A percentile compares a stretch with the other conserved stretches of the same genome.
Conservation (phyloP, 1,139 yeast species). For the Meyerozyma athensensis region DNA sequence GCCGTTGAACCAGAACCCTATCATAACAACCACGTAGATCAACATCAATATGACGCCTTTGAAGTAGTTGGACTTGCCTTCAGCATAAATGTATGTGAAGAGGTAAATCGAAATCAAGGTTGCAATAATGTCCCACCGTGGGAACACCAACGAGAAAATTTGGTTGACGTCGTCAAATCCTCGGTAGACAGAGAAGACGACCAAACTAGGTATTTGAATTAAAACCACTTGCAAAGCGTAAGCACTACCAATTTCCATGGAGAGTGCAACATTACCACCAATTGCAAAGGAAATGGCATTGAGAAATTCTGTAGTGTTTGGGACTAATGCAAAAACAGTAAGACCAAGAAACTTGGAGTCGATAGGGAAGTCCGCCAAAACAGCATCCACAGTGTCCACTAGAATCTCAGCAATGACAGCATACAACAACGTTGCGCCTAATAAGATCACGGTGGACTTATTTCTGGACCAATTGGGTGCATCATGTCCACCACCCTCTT, state of each 20-base stretch:
- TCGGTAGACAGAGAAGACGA: conserved; percentile 62
- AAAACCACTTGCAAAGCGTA: conserved; percentile 96
- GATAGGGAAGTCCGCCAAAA: conserved; percentile 68
- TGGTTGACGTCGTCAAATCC: conserved; percentile 33
- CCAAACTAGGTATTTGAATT: conserved; percentile 88
- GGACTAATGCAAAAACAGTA: conserved; percentile 92
- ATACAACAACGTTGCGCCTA: conserved; percentile 80
- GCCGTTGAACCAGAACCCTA: conserved; percentile 75
- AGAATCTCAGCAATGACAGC: conserved; percentile 93
- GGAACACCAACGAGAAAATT: conserved; percentile 82
- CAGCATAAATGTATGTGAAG: conserved; percentile 92
- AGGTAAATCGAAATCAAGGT: conserved; percentile 80
- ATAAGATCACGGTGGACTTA: conserved; percentile 78
- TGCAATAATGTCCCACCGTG: conserved; percentile 93
- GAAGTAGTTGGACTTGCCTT: conserved; percentile 93
- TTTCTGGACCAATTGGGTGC: conserved; percentile 95
- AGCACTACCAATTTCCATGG: conserved; percentile 98
- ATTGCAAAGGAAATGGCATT: conserved; percentile 97
- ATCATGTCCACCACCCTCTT: conserved; percentile 71
- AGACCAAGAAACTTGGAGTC: conserved; percentile 89
- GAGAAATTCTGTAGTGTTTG: conserved; percentile 93
- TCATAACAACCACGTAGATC: conserved; percentile 68
- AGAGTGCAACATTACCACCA: conserved; percentile 90
- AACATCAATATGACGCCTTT: conserved; percentile 88
- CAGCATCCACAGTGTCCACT: conserved; percentile 91